Percentiles rank a stretch among this genome's conserved stretches.
These are phyloP conservation scores for Suillus spraguei DNA, from an alignment of 768 basidiomycete genomes.

Conservation along the genomic window DNA sequence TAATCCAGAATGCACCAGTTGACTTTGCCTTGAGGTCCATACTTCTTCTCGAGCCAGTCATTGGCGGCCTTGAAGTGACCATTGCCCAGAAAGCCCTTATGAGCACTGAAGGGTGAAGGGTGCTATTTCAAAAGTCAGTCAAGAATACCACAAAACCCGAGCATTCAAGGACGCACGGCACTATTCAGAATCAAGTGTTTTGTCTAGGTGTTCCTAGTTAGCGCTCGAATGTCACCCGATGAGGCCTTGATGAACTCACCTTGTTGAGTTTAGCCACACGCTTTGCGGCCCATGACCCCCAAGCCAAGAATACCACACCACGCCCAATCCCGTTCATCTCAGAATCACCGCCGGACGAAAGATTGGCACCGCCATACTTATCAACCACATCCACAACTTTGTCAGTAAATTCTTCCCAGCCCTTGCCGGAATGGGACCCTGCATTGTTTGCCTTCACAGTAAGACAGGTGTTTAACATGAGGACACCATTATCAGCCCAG, in stretches of 20 bases:
- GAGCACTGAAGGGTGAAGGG: slow-evolving; percentile 81
- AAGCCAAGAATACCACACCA: slow-evolving; percentile 86
- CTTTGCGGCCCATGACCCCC: slow-evolving; percentile 88
- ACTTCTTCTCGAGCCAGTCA: slow-evolving; percentile 80
- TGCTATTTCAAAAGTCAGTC: slow-evolving; percentile 53
- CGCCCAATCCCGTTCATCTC: slow-evolving; percentile 57
- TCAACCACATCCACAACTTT: slow-evolving; percentile 79
- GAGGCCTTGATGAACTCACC: slow-evolving; percentile 41
- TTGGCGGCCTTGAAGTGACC: slow-evolving; percentile 88
- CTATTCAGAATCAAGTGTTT: slow-evolving; percentile 83
- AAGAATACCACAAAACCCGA: slow-evolving; percentile 21
- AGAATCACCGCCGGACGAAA: slow-evolving; percentile 41
- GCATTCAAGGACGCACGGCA: slow-evolving; percentile 52
- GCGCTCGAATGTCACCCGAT: slow-evolving; percentile 1
- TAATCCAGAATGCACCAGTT: slow-evolving; percentile 64
- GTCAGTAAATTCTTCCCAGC: slow-evolving; percentile 92
- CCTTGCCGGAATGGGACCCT: slow-evolving; percentile 81
- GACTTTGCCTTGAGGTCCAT: slow-evolving; percentile 72
- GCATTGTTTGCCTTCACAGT: slow-evolving; percentile 79
- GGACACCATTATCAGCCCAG: slow-evolving; percentile 86
- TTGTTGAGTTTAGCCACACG: slow-evolving; percentile 76
- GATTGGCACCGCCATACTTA: slow-evolving; percentile 73
- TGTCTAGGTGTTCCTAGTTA: slow-evolving; percentile 40
- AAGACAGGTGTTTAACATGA: slow-evolving; percentile 90
- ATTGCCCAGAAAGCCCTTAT: slow-evolving; percentile 84